Base-by-base conservation (phyloP, 768 basidiomycete species). In the Psilocybe sp. region DNA sequence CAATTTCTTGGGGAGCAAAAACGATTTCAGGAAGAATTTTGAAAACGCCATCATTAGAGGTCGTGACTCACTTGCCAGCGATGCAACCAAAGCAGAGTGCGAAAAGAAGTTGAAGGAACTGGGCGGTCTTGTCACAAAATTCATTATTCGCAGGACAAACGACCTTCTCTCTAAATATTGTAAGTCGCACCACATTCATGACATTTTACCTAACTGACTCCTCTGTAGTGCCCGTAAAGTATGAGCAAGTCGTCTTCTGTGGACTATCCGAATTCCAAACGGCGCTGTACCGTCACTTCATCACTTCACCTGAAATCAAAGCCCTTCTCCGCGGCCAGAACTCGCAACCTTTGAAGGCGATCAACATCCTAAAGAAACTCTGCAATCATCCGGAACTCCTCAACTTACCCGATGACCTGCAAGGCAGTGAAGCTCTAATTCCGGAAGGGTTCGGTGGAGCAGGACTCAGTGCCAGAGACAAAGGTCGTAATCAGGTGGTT, bases 161-260 rank as follows among this genome's bases (percentile, higher is more conserved):
- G 94, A 97, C 61, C 70, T 98, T 16, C 74, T 98, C 37, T 95
- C 93, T 11, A 98, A 98, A 73, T 98, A 98, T 61, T 68, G 94
- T 95, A 53, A 56, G 92, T 81, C 9, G 23, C 35, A 19, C 47
- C 41, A 15, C 12, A 11, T 42, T 39, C n/a, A 20, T 47, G 15
- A 11, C 34, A 14, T 40, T 15, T 38, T n/a, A 40, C 13, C 39
- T 57, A 51, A 49, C 41, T 56, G 48, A 49, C 33, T 54, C 39
- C 10, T 19, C 42, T 45, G 1, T 60, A 98, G 96, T 99, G 23
- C 97, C 97, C 8, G 92, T 99, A 70, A 99, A 99, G 67, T 98
- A 98, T 70, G 97, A 98, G 65, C 93, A 98, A 52, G 89, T 98
- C 53, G 94, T 98, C 0, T 98, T 97, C 69, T 98, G 94, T 64